Base-by-base conservation (phyloP, 2,329 filamentous ascomycete species). In the Cytospora mali region DNA sequence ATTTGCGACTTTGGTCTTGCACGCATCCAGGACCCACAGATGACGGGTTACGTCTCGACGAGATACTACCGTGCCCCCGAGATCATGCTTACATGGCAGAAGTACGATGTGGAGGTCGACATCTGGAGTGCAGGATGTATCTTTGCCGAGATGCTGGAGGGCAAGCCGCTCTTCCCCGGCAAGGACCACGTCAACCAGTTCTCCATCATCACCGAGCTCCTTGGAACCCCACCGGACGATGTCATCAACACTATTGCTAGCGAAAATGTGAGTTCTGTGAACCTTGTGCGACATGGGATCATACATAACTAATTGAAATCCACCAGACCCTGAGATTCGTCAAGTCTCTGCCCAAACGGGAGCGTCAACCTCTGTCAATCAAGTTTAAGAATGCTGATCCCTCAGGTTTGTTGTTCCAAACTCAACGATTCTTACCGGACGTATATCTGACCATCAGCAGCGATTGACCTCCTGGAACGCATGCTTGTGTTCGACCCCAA, bases 41-140 rank as follows among this genome's bases (percentile, higher is more conserved):
- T 99, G 95, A 99, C 95, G 49, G 95, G 95, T 70, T 99, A 99
- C 75, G 95, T 99, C 65, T 98, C 95, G 54, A 99, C 95, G 66
- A 85, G 95, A 83, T 99, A 99, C 84, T 99, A 99, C 84, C 89
- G 95, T 73, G 95, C 95, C 10, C 95, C 95, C 21, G 95, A 99
- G 79, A 99, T 99, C 75, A 99, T 99, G 95, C 92, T 99, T 75
- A 98, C 95, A 68, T 99, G 95, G 95, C 95, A 99, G 82, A 99
- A 99, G 81, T 99, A 99, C 79, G 95, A 99, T 71, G 89, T 98
- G 54, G 95, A 98, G 80, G 95, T 99, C 63, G 95, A 99, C 75
- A 97, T 99, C 75, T 99, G 95, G 95, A 98, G 95, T 75, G 94
- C 94, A 21, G 95, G 95, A 65, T 99, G 95, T 79, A 99, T 99